These are phyloP conservation scores for Vigna angularis DNA, from an alignment of 306 rosid genomes.

Conservation along the genomic window DNA sequence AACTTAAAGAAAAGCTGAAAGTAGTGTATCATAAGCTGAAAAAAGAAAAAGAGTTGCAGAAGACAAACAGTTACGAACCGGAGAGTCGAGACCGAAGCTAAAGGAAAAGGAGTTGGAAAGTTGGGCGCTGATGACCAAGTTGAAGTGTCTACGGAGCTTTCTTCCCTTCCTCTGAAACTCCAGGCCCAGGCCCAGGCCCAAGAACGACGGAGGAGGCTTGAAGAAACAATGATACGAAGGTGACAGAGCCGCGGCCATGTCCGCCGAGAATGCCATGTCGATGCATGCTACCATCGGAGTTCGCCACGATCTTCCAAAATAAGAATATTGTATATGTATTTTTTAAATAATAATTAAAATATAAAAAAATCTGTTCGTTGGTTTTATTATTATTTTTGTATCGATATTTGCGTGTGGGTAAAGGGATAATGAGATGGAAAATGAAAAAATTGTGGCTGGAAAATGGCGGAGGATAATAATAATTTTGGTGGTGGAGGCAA, in stretches of 20 bases:
- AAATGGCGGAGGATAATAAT: constrained; percentile 36
- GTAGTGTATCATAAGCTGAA: not conserved
- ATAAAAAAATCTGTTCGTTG: not conserved
- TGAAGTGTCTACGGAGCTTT: constrained; percentile 55
- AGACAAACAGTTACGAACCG: constrained; percentile 48
- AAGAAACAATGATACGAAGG: constrained; percentile 49
- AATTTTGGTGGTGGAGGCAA: constrained; percentile 48
- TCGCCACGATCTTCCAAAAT: constrained; percentile 3
- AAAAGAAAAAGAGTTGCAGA: not conserved
- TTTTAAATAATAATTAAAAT: not conserved
- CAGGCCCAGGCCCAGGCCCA: constrained; percentile 51
- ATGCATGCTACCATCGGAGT: constrained; percentile 69
- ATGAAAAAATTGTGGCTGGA: constrained; percentile 40
- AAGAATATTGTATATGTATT: not conserved
- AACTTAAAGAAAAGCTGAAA: not conserved
- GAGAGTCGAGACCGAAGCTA: constrained; percentile 76
- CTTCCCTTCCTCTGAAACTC: constrained; percentile 57
- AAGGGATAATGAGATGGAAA: constrained; percentile 40
- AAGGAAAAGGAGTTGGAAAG: constrained; percentile 69
- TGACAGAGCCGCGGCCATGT: constrained; percentile 43
- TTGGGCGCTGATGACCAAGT: constrained; percentile 73
- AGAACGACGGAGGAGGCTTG: constrained; percentile 50
- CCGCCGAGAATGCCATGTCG: constrained; percentile 63
- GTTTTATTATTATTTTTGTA: too few species aligned
- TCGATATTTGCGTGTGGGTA: not conserved